A percentile compares a stretch with the other conserved stretches of the same genome.
Conservation (phyloP, 78 protist genomes). For the Dictyostelium discoideum region dicty_2.7 NC_007090.3:5162001-5162500, state of each 20-base stretch:
- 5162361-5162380: neutral
- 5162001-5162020: neutral
- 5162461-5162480: neutral
- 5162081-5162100: neutral
- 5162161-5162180: neutral
- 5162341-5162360: neutral
- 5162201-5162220: neutral
- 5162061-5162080: neutral
- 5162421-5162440: conserved; percentile 6
- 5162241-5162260: neutral
- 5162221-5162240: neutral
- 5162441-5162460: neutral
- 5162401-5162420: neutral
- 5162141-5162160: neutral
- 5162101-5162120: neutral
- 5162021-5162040: neutral
- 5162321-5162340: neutral
- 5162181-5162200: neutral
- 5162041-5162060: neutral
- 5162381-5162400: neutral
- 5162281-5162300: neutral
- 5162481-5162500: neutral
- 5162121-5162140: neutral
- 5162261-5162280: neutral
- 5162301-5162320: neutral